Conservation (phyloP, 1,284 basidiomycete genomes). For the Mycosarcoma maydis region DNA sequence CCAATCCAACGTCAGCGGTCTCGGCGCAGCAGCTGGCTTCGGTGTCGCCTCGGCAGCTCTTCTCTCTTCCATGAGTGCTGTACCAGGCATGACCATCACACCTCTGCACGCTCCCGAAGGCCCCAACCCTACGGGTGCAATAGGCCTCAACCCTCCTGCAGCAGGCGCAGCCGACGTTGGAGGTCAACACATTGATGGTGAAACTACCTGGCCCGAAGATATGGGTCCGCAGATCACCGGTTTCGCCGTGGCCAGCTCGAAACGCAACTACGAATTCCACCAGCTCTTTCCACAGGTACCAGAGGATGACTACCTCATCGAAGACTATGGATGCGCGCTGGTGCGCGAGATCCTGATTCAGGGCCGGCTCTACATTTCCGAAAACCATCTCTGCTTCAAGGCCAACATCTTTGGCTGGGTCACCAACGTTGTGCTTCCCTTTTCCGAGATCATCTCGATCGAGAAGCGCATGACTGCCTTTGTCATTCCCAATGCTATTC, state of each 20-base stretch:
- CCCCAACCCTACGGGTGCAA: constrained; percentile 18
- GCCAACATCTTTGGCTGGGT: constrained; percentile 99
- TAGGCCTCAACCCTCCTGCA: constrained; percentile 29
- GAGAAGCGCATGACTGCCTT: constrained; percentile 99
- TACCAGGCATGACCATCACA: constrained; percentile 34
- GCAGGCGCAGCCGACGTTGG: constrained; percentile 33
- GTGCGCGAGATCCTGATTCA: constrained; percentile 96
- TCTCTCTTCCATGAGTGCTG: constrained; percentile 43
- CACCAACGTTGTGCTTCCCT: constrained; percentile 89
- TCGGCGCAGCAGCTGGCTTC: constrained; percentile 57
- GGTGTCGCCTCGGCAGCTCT: constrained; percentile 48
- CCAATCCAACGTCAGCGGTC: constrained; percentile 44
- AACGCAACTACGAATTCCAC: constrained; percentile 95
- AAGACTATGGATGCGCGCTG: constrained; percentile 98
- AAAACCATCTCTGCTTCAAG: constrained; percentile 97
- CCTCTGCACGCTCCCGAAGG: constrained; percentile 47
- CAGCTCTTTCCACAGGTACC: constrained; percentile 84
- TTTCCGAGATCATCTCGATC: constrained; percentile 85
- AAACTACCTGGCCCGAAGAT: constrained; percentile 44
- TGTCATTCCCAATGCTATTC: constrained; percentile 97
- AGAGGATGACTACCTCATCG: constrained; percentile 96
- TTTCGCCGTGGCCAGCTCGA: constrained; percentile 95
- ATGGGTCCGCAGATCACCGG: constrained; percentile 70
- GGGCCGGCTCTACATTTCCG: constrained; percentile 94
- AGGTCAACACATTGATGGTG: constrained; percentile 47